These are phyloP conservation scores for Fusarium globosum DNA, from an alignment of 2,329 filamentous ascomycete species.

Conservation along the genomic window DNA sequence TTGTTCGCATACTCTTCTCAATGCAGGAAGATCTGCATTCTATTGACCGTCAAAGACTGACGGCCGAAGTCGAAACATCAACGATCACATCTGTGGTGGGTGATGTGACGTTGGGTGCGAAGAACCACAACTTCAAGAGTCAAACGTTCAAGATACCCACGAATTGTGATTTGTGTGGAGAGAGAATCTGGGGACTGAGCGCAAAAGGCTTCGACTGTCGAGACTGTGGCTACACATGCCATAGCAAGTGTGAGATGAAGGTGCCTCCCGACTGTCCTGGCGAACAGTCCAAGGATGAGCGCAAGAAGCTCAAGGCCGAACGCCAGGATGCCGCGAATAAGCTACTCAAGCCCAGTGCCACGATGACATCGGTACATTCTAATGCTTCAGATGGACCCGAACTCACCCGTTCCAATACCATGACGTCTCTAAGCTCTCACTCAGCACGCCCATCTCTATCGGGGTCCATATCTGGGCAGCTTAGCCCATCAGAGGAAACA, in stretches of 20 bases:
- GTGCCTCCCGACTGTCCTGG: slow-evolving; percentile 96
- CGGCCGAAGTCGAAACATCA: slow-evolving; percentile 90
- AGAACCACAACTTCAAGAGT: slow-evolving; percentile 98
- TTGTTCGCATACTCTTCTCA: slow-evolving; percentile 84
- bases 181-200: slow-evolving; percentile 95
- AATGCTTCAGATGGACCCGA: slow-evolving; percentile 73
- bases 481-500: slow-evolving; percentile 64
- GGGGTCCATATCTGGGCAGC: slow-evolving; percentile 62
- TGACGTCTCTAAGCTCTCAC: slow-evolving; percentile 89
- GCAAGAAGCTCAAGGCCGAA: slow-evolving; percentile 90
- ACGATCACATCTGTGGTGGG: slow-evolving; percentile 93
- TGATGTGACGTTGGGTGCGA: slow-evolving; percentile 90
- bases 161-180: slow-evolving; percentile 96
- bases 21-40: slow-evolving; percentile 88
- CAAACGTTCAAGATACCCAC: slow-evolving; percentile 99
- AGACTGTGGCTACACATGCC: slow-evolving; percentile 97
- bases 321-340: slow-evolving; percentile 82
- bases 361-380: slow-evolving; percentile 54
- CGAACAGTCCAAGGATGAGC: slow-evolving; percentile 92
- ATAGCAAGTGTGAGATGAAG: slow-evolving; percentile 99
- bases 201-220: slow-evolving; percentile 97
- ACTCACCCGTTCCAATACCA: slow-evolving; percentile 84
- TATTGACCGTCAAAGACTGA: slow-evolving; percentile 83
- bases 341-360: slow-evolving; percentile 60
- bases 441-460: slow-evolving; percentile 81